Evolutionary conservation across 2,329 filamentous ascomycete species (phyloP).

Genomic region (Pseudogymnoascus sp.): DNA sequence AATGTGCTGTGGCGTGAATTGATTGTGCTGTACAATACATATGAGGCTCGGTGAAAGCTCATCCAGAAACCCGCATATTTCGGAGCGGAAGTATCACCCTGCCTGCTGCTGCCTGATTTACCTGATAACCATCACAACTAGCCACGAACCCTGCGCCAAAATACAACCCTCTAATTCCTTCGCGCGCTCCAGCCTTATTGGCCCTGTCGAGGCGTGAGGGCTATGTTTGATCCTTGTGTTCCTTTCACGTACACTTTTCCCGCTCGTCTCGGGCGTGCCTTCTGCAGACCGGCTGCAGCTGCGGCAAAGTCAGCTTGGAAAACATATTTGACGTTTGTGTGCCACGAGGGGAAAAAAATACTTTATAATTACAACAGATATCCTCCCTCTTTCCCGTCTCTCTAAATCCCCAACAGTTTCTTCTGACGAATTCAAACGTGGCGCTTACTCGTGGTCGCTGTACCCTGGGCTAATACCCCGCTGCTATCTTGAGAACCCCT

Average conservation of each 20-base stretch:
- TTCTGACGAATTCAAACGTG: background rate
- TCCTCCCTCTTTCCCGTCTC: background rate
- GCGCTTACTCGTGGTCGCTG: background rate
- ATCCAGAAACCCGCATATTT: background rate
- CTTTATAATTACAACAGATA: background rate
- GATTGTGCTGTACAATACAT: background rate
- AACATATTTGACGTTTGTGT: background rate
- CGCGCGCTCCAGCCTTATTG: background rate
- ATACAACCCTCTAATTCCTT: background rate
- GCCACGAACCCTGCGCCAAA: background rate
- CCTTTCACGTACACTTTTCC: background rate
- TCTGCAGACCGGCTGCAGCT: background rate
- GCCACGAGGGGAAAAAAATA: background rate
- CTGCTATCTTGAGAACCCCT: conserved; percentile 1
- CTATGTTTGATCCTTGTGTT: background rate
- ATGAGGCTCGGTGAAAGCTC: background rate
- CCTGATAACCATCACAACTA: background rate
- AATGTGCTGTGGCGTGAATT: background rate
- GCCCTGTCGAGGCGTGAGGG: background rate
- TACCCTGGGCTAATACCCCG: background rate
- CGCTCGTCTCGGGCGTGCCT: background rate
- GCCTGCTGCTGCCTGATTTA: background rate
- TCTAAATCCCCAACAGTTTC: background rate
- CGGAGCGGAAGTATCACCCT: background rate
- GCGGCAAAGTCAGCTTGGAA: background rate